phyloP scores from a whole-genome alignment of 768 basidiomycete species.

The Naganishia friedmannii region DNA sequence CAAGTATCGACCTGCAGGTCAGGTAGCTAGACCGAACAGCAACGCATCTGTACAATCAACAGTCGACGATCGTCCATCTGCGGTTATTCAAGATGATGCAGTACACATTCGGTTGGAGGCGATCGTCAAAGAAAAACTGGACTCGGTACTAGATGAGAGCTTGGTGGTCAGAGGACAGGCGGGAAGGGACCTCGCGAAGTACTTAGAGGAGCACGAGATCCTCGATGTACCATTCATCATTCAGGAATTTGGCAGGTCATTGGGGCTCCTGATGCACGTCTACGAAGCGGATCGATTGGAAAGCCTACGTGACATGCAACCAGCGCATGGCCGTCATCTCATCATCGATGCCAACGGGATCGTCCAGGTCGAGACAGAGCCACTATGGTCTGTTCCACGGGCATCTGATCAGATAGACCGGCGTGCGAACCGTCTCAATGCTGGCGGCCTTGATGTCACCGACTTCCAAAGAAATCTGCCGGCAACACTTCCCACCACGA shows the following conservation, averaged over 20 bases:
- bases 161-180: not conserved
- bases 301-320: not conserved
- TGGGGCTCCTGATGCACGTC: not conserved
- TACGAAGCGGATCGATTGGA: not conserved
- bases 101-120: not conserved
- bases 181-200: not conserved
- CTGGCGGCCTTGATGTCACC: not conserved
- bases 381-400: no score
- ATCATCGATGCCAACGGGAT: no score
- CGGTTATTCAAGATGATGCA: not conserved
- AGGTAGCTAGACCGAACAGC: no score
- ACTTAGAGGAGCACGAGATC: not conserved
- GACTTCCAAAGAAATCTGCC: not conserved
- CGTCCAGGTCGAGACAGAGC: no score
- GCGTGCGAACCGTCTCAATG: not conserved
- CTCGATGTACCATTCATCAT: not conserved
- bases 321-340: not conserved
- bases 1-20: not conserved
- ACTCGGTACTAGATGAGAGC: not conserved
- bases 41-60: no score
- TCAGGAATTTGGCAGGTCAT: not conserved
- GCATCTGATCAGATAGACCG: no score
- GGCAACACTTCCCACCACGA: not conserved
- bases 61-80: no score
- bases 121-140: not conserved